Base-by-base conservation (phyloP, 2,329 filamentous ascomycete species). In the Clonostachys chloroleuca region DNA sequence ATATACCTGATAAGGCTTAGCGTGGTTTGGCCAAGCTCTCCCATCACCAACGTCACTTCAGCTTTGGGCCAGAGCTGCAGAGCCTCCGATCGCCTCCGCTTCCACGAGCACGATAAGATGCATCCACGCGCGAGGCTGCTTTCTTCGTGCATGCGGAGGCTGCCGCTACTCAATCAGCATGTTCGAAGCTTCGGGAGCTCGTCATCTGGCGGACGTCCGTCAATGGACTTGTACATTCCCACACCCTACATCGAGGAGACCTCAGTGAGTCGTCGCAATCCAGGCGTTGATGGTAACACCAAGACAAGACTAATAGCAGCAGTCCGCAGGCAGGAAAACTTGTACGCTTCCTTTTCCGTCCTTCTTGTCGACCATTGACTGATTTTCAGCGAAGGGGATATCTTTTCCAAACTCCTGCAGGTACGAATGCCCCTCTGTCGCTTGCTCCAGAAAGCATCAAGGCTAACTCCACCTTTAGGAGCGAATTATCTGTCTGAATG, bases 401-500 rank as follows among this genome's bases (percentile, higher is more conserved):
- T 92, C 55, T 92, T 92, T 67, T 91, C 87, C 17, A 85, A 89
- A 60, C 73, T 92, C 6, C 69, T 92, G 16, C 87, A 90, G 72
- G 85, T 87, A 70, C 46, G 66, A 35, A 30, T 30, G 10, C 24
- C 9, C 24, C 24, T 30, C 24, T 30, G 24, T 30, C 24, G 34
- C 17, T 7, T 33, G 13, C 12, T 9, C 18, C 40, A 24, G 41
- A n/a, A 43, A 37, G 6, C 44, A 34, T 45, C 6, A 14, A 40
- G 8, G 43, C 52, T 59, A 41, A 30, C 9, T 10, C 61, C 47
- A 33, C 7, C 5, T 7, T 3, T 34, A 89, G 83, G 92, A 97
- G 75, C 89, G 92, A 53, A 97, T 97, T 60, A 80, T 99, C 60
- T 96, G 89, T 63, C 80, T 97, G 35, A 96, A 96, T 60, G 92